Evolutionary conservation across 768 basidiomycete genomes (phyloP).

Genomic region (Tephrocybe sp.): DNA sequence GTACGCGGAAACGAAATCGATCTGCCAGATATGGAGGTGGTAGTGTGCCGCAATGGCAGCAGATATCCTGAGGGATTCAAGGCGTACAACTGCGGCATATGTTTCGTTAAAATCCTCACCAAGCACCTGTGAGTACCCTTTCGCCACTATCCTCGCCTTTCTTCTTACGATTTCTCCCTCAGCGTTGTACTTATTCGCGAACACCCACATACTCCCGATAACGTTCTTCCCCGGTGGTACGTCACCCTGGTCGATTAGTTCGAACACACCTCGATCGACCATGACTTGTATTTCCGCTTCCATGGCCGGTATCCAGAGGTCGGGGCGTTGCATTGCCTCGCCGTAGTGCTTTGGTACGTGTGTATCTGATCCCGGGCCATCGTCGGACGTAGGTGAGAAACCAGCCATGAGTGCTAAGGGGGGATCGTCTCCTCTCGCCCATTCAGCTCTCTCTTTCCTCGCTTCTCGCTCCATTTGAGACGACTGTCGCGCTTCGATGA

Average conservation of each 20-base stretch:
- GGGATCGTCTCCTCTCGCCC: no score
- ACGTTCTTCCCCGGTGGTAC: constrained; percentile 1
- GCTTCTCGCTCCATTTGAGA: no score
- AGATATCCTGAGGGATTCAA: constrained; percentile 2
- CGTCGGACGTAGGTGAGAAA: no score
- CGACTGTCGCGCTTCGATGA: no score
- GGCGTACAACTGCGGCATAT: constrained; percentile 13
- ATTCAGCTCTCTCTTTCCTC: no score
- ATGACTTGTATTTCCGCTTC: constrained; percentile 19
- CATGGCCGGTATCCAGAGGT: constrained; percentile 16
- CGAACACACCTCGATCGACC: constrained; percentile 15
- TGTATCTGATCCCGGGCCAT: no score
- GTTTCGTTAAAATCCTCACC: constrained; percentile 29
- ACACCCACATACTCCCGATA: constrained; percentile 19
- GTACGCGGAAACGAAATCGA: constrained; percentile 25
- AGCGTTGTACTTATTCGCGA: constrained; percentile 27
- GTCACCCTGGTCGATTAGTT: constrained; percentile 5
- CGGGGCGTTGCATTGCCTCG: constrained; percentile 16
- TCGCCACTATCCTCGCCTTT: constrained; percentile 25
- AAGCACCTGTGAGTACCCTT: constrained; percentile 29
- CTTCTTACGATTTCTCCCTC: constrained; percentile 23
- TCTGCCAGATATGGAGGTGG: constrained; percentile 25
- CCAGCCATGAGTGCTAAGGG: no score
- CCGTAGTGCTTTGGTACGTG: constrained; percentile 5
- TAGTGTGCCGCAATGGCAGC: constrained; percentile 22